Conservation (phyloP, 23 red algal species). For the Rhodosorus marinus region DNA sequence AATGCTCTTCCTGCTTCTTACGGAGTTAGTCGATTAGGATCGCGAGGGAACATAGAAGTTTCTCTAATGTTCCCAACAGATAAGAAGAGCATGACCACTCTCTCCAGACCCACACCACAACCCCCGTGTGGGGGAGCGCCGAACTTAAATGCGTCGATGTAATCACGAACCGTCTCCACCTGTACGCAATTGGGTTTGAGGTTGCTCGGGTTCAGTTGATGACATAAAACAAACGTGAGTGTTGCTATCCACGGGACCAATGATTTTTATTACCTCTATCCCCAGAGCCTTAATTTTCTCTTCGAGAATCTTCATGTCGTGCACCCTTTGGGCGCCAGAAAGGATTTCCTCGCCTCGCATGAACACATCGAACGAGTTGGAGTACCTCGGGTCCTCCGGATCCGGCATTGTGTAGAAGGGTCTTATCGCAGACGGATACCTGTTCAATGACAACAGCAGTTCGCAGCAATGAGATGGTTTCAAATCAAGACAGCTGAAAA, state of each 20-base stretch:
- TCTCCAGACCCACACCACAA: constrained; percentile 83
- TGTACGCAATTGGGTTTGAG: too few relatives aligned
- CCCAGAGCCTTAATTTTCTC: constrained; percentile 27
- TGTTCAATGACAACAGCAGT: too few relatives aligned
- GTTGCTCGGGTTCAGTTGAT: too few relatives aligned
- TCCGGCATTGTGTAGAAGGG: constrained; percentile 97
- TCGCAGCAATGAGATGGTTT: too few relatives aligned
- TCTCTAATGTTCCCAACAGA: constrained; percentile 70
- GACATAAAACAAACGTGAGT: too few relatives aligned
- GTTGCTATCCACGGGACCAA: too few relatives aligned
- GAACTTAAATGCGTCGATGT: constrained; percentile 74
- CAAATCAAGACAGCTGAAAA: too few relatives aligned
- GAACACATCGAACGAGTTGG: constrained; percentile 93
- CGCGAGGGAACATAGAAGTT: constrained; percentile 84
- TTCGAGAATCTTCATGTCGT: constrained; percentile 49
- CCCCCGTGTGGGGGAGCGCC: constrained; percentile 85
- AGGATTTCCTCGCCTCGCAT: constrained; percentile 98
- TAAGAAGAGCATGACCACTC: constrained; percentile 94
- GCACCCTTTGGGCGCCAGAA: constrained; percentile 90
- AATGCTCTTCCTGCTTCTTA: too few relatives aligned
- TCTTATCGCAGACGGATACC: constrained; percentile 60
- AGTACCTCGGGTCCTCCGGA: constrained; percentile 49
- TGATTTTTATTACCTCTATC: too few relatives aligned
- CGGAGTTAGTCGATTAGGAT: constrained; percentile 68
- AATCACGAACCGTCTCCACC: constrained; percentile 44